Percentiles rank a stretch among this genome's conserved stretches.
These are phyloP conservation scores for Penicillium tannophilum DNA, from an alignment of 495 filamentous ascomycete genomes.

Conservation along the genomic window DNA sequence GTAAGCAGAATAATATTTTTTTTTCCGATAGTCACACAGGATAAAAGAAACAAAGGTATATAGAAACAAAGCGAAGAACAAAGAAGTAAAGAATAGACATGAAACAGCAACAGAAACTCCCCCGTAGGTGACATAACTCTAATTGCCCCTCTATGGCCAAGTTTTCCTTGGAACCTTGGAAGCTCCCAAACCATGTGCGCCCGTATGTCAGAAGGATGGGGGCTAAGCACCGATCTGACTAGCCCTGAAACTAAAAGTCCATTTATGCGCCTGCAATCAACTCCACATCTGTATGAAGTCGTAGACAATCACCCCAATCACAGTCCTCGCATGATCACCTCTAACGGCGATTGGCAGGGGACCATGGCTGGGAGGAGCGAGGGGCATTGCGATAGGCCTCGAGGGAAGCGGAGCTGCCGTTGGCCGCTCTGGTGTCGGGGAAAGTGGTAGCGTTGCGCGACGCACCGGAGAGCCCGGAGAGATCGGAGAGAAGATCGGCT, in stretches of 20 bases:
- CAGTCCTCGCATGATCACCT: not conserved
- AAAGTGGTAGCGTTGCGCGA: not conserved
- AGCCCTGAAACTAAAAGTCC: not conserved
- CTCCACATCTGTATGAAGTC: not conserved
- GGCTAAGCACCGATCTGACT: not conserved
- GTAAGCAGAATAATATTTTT: not conserved
- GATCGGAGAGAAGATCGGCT: not conserved
- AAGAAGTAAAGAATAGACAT: not conserved
- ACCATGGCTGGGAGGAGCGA: constrained; percentile 5
- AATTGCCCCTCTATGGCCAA: not conserved
- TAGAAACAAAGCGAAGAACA: not conserved
- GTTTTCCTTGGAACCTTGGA: not conserved
- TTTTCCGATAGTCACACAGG: not conserved
- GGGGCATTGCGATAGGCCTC: constrained; percentile 6
- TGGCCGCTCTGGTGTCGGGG: not conserved
- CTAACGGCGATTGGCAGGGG: not conserved
- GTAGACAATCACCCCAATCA: not conserved
- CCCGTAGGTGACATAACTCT: not conserved
- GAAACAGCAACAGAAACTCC: not conserved
- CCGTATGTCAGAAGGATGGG: not conserved
- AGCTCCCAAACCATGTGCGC: not conserved
- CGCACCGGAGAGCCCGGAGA: not conserved
- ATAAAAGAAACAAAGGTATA: not conserved
- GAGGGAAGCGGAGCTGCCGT: not conserved
- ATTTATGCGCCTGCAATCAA: not conserved